Evolutionary conservation across 306 rosid genomes (phyloP).

Genomic region (Senna tora): DNA sequence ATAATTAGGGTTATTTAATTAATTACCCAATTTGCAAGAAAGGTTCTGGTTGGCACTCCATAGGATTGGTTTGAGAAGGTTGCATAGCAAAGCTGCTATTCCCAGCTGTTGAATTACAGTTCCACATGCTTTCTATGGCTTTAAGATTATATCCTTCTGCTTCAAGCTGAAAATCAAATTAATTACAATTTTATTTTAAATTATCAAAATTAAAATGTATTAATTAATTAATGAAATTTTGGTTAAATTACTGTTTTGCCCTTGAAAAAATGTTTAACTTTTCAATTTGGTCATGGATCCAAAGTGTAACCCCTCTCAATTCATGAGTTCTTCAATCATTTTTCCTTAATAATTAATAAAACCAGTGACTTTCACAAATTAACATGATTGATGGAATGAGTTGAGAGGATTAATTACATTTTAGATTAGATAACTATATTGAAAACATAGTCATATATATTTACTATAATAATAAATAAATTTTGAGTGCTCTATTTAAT

Average conservation of each 20-base stretch:
- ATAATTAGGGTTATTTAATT: not conserved
- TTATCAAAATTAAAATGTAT: too few species aligned
- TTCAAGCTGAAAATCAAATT: slow-evolving; percentile 49
- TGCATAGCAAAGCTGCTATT: slow-evolving; percentile 55
- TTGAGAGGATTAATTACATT: too few species aligned
- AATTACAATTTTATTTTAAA: too few species aligned
- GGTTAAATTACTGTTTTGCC: too few species aligned
- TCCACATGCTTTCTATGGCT: slow-evolving; percentile 69
- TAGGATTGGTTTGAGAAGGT: slow-evolving; percentile 54
- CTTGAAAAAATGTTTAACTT: too few species aligned
- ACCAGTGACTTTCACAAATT: too few species aligned
- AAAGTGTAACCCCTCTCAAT: not conserved
- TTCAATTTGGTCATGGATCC: slow-evolving; percentile 21
- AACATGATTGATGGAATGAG: too few species aligned
- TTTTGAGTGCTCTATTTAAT: not conserved
- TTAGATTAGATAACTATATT: too few species aligned
- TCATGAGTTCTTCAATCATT: too few species aligned
- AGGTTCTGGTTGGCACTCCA: slow-evolving; percentile 67
- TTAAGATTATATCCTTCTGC: slow-evolving; percentile 67
- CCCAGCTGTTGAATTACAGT: slow-evolving; percentile 52
- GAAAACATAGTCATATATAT: not conserved
- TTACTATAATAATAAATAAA: not conserved
- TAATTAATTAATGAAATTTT: not conserved
- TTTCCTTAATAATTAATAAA: too few species aligned
- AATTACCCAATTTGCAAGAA: slow-evolving; percentile 80